Base-by-base conservation (phyloP, 495 filamentous ascomycete species). In the Penicillium psychrofluorescens region DNA sequence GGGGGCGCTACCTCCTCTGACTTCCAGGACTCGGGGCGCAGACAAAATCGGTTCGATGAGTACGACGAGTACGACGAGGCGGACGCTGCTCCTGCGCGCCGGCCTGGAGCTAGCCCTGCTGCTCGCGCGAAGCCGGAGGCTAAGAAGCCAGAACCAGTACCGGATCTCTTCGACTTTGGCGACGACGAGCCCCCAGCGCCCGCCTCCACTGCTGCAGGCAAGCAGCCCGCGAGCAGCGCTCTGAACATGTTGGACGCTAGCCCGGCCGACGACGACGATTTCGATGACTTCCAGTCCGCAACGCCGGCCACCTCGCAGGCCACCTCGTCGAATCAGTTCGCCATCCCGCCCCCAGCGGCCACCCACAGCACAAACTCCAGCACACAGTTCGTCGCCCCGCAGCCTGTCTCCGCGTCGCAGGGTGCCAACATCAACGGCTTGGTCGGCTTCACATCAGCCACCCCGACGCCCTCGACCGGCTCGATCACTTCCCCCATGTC, bases 211-310 rank as follows among this genome's bases (percentile, higher is more conserved):
- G 63, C 67, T 53, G 64, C 69, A 50, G 52, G 70, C 55, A 71
- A 72, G 59, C 66, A 71, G 51, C 64, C 71, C 30, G 65, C 69
- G 5, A 44, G 69, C 67, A 55, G 64, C 39, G 79, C 73, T 14
- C 66, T 85, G 42, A 79, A 75, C 33, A 71, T 81, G 32, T 63
- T 86, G 29, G 67, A 75, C 44, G 56, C 70, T 11, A 63, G 45
- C 5, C 61, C 56, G 11, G 70, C 54, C 11, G 90, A 94, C 48
- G 91, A 98, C 52, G 92, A 98, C 53, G 94, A 97, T 40, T 97
- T 97, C 53, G 92, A 97, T 59, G 94, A 97, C 59, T 97, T 97
- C 76, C 88, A 95, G 63, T 90, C 89, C n/a, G 92, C 94, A 11
- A 73, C 85, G 5, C 81, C 88, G 12, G 67, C 76, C 15, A 11